A percentile compares a stretch with the other conserved stretches of the same genome.
These are phyloP conservation scores for Lagenidium sp. DNA, from an alignment of 352 stramenopile genomes.

Conservation along the genomic window DNA sequence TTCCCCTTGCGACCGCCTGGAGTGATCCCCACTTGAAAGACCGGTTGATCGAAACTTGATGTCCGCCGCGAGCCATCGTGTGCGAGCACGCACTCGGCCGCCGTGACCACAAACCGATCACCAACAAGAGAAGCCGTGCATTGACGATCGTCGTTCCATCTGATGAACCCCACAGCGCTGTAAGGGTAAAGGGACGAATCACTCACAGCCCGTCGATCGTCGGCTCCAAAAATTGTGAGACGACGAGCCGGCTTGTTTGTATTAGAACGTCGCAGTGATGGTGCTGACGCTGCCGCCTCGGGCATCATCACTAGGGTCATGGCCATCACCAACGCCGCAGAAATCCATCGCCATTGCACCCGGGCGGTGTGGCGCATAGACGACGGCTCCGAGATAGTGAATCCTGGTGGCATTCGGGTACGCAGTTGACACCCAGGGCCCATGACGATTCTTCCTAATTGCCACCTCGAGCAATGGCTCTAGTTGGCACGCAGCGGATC, in stretches of 20 bases:
- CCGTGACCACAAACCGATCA: conserved; percentile 34
- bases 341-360: no score
- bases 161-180: conserved; percentile 36
- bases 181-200: conserved; percentile 36
- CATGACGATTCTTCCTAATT: no score
- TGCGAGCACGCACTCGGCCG: conserved; percentile 45
- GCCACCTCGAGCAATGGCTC: no score
- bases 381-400: no score
- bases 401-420: no score
- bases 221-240: conserved; percentile 35
- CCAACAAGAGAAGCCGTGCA: conserved; percentile 54
- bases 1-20: no score
- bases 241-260: conserved; percentile 9
- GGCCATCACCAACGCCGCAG: no score
- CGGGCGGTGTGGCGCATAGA: no score
- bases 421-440: no score
- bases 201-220: conserved; percentile 26
- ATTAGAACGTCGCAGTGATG: conserved; percentile 65
- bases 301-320: no score
- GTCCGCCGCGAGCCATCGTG: conserved; percentile 15
- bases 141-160: conserved; percentile 28
- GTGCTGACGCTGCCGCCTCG: conserved; percentile 46
- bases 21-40: conserved; percentile 17
- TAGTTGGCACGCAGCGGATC: no score
- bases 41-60: conserved; percentile 11